Evolutionary conservation across 495 filamentous ascomycete species (phyloP).

Genomic region (Parmelia sp.): DNA sequence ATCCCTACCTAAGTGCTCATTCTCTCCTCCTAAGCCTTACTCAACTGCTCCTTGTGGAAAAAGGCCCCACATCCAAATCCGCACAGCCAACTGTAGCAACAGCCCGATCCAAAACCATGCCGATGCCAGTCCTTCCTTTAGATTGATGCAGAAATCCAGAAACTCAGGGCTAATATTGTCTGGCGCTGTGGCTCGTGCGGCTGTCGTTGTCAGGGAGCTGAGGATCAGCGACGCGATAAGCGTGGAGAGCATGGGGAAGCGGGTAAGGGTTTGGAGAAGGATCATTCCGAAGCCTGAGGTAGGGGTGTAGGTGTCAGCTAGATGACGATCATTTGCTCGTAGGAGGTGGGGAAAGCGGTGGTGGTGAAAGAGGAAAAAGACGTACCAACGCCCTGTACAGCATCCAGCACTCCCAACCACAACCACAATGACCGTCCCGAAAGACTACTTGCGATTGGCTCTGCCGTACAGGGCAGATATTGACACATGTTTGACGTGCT

Average conservation of each 20-base stretch:
- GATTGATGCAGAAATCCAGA: conserved; percentile 47
- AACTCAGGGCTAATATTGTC: conserved; percentile 57
- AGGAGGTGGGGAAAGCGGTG: not conserved
- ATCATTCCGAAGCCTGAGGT: conserved; percentile 52
- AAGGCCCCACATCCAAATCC: conserved; percentile 55
- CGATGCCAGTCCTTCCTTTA: conserved; percentile 42
- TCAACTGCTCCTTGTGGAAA: conserved; percentile 58
- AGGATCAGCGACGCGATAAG: conserved; percentile 51
- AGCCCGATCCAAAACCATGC: conserved; percentile 63
- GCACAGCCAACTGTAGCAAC: conserved; percentile 55
- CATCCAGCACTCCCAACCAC: conserved; percentile 60
- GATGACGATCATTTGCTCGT: not conserved
- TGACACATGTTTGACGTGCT: conserved; percentile 49
- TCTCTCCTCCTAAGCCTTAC: conserved; percentile 42
- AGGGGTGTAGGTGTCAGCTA: not conserved
- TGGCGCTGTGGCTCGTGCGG: conserved; percentile 53
- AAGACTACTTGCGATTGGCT: conserved; percentile 44
- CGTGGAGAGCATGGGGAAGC: conserved; percentile 52
- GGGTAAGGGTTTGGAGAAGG: conserved; percentile 54
- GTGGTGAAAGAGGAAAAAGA: not conserved
- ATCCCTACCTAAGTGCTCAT: not conserved
- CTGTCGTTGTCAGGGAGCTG: conserved; percentile 51
- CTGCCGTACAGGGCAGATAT: conserved; percentile 55
- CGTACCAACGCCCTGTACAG: conserved; percentile 48
- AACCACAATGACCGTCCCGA: conserved; percentile 54